Evolutionary conservation across 2,329 filamentous ascomycete species (phyloP).

Genomic region (Blastomyces parvus): DNA sequence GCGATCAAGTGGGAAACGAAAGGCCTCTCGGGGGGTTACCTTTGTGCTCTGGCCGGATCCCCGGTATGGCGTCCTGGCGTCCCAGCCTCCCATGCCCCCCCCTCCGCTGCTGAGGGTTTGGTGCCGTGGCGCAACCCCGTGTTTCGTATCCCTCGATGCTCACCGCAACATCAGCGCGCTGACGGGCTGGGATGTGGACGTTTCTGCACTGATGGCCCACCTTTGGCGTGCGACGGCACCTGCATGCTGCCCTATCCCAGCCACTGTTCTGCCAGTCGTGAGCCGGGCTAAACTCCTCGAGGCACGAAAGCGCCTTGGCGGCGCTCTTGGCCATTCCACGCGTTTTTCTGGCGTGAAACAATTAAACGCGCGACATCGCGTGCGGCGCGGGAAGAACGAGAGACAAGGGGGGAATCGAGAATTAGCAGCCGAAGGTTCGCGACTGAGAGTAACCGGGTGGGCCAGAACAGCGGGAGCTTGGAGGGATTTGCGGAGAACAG

Average conservation of each 20-base stretch:
- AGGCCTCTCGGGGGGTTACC: background rate
- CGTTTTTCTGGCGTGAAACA: background rate
- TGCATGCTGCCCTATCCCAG: background rate
- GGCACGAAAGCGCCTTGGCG: background rate
- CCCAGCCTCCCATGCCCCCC: background rate
- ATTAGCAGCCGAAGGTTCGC: background rate
- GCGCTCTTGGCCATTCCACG: background rate
- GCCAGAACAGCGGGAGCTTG: background rate
- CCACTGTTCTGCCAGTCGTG: background rate
- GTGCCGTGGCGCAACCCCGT: background rate
- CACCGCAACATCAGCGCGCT: constrained; percentile 5
- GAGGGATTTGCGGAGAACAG: background rate
- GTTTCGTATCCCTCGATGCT: background rate
- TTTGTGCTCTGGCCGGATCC: background rate
- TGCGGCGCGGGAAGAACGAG: background rate
- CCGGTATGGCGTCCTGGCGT: background rate
- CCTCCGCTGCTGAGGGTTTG: background rate
- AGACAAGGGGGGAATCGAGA: background rate
- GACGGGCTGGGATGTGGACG: background rate
- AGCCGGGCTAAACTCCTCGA: background rate
- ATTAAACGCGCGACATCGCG: constrained; percentile 8
- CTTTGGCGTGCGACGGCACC: background rate
- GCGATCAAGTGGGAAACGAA: background rate
- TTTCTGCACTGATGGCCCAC: background rate
- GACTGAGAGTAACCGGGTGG: background rate